phyloP scores from a whole-genome alignment of 1,139 yeast genomes.

The Geotrichum phurueaensis region DNA sequence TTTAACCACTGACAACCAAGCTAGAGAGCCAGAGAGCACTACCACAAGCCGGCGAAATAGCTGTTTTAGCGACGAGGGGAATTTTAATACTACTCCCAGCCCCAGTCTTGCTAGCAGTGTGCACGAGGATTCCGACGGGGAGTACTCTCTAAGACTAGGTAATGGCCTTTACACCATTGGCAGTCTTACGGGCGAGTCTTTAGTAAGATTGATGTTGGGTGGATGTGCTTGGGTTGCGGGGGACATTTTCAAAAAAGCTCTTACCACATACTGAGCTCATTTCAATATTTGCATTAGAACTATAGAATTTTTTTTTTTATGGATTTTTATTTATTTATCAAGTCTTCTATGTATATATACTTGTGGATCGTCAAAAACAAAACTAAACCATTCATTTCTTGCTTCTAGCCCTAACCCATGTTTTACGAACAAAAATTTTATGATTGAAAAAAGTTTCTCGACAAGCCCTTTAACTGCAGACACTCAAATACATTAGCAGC shows the following conservation, averaged over 20 bases:
- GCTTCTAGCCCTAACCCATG: too few relatives aligned
- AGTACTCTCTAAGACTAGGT: slow-evolving; percentile 12
- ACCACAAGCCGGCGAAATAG: slow-evolving; percentile 3
- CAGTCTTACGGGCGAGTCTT: slow-evolving; percentile 33
- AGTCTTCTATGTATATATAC: too few relatives aligned
- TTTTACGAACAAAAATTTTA: too few relatives aligned
- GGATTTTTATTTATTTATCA: not conserved
- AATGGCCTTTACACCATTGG: slow-evolving; percentile 29
- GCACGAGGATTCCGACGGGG: not conserved
- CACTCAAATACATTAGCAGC: not conserved
- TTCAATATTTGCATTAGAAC: not conserved
- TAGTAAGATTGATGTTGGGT: slow-evolving; percentile 33
- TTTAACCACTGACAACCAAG: not conserved
- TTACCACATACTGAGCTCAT: not conserved
- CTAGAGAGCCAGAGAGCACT: not conserved
- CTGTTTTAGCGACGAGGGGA: not conserved
- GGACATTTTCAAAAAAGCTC: slow-evolving; percentile 13
- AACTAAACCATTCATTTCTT: too few relatives aligned
- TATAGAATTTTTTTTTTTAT: not conserved
- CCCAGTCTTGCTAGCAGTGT: slow-evolving; percentile 5
- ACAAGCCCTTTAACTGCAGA: too few relatives aligned
- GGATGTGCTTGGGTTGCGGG: slow-evolving; percentile 29
- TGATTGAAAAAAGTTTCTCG: too few relatives aligned
- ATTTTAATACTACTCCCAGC: not conserved
- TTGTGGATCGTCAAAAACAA: too few relatives aligned